Conservation (phyloP, 306 rosid genomes). For the Inga leiocalycina region DNA sequence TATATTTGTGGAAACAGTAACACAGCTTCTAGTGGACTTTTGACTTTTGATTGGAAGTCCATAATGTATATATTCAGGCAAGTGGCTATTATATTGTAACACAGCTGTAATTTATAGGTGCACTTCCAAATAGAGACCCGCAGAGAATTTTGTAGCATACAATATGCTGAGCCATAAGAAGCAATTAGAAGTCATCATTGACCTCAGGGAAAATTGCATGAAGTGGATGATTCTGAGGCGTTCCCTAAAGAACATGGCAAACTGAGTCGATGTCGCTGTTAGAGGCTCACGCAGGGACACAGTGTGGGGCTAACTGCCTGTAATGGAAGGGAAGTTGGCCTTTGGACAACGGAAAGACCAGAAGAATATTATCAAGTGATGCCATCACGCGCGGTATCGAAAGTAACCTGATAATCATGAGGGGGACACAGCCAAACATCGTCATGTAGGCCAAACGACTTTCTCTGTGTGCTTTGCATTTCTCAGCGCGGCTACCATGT, state of each 20-base stretch:
- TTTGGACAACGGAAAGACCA: constrained; percentile 20
- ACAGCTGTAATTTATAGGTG: neutral
- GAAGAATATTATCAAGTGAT: constrained; percentile 13
- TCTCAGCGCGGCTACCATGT: constrained; percentile 34
- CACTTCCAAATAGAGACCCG: constrained; percentile 24
- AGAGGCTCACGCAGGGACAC: constrained; percentile 27
- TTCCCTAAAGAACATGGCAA: constrained; percentile 11
- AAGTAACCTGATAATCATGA: constrained; percentile 45
- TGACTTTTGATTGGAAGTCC: constrained; percentile 34
- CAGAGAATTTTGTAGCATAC: neutral
- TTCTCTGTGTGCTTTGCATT: constrained; percentile 38
- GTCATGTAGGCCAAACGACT: constrained; percentile 39
- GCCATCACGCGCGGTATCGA: constrained; percentile 37
- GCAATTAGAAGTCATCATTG: neutral
- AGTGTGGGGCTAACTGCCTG: constrained; percentile 9
- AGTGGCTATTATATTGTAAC: constrained; percentile 15
- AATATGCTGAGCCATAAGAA: neutral
- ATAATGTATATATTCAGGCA: constrained; percentile 17
- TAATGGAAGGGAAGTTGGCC: neutral
- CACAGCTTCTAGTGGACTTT: constrained; percentile 4
- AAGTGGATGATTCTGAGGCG: constrained; percentile 12
- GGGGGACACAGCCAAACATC: constrained; percentile 39
- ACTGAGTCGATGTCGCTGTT: neutral
- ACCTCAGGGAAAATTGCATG: neutral
- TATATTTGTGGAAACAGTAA: constrained; percentile 12